These are phyloP conservation scores for Abrus precatorius DNA, from an alignment of 306 rosid genomes.

Conservation along the genomic window DNA sequence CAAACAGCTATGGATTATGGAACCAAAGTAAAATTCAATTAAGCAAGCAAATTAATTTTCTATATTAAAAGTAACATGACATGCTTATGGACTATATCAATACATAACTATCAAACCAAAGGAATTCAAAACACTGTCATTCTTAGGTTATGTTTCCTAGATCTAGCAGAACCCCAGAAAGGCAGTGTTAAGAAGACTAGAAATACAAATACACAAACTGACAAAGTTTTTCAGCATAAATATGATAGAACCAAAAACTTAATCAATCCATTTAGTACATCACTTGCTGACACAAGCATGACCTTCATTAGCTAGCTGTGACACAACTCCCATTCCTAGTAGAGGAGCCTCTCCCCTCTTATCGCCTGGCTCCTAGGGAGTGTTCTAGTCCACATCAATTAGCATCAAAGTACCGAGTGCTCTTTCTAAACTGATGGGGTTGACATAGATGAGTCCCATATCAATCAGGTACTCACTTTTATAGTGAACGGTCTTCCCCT, in stretches of 20 bases:
- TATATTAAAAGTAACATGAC: background rate
- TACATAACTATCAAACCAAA: conserved; percentile 17
- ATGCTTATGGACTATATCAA: background rate
- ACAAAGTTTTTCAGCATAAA: conserved; percentile 14
- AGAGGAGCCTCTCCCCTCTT: conserved; percentile 19
- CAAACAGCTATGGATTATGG: background rate
- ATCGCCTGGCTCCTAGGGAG: conserved; percentile 4
- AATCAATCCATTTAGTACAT: conserved; percentile 17
- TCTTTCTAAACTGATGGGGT: background rate
- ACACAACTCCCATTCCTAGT: background rate
- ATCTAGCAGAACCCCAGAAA: background rate
- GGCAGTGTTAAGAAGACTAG: background rate
- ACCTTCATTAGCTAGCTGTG: background rate
- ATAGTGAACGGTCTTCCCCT: background rate
- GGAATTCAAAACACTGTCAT: conserved; percentile 18
- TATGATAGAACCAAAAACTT: conserved; percentile 7
- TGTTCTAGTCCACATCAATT: conserved; percentile 1
- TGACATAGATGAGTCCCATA: conserved; percentile 16
- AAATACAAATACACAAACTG: background rate
- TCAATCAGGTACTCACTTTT: background rate
- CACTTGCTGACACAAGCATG: background rate
- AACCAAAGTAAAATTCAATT: conserved; percentile 11
- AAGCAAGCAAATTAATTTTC: conserved; percentile 15
- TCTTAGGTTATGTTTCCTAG: background rate
- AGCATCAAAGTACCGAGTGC: background rate